Evolutionary conservation across 129 eudicot species (phyloP).

Genomic region (Helianthus tuberosus): DNA sequence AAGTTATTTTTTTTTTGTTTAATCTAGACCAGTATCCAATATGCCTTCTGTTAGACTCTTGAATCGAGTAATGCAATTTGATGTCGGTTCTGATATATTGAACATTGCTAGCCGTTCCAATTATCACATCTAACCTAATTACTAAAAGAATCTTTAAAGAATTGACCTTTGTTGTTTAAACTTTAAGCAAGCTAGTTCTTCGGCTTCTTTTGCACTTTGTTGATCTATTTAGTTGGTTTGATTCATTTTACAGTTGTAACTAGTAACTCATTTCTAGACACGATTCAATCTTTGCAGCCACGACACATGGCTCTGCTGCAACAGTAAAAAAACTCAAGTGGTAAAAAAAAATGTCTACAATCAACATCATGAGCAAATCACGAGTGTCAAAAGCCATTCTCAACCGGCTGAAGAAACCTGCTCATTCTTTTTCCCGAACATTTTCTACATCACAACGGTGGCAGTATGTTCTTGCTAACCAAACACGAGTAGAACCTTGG

Average conservation of each 20-base stretch:
- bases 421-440: constrained; percentile 16
- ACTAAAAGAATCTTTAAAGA: constrained; percentile 9
- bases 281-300: constrained; percentile 16
- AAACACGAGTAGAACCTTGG: neutral
- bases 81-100: constrained; percentile 7
- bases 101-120: neutral
- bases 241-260: neutral
- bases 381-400: constrained; percentile 37
- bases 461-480: constrained; percentile 17
- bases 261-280: constrained; percentile 4
- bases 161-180: neutral
- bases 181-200: neutral
- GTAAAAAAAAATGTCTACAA: constrained; percentile 39
- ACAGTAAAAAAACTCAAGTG: constrained; percentile 15
- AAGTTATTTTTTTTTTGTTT: neutral
- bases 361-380: constrained; percentile 43
- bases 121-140: neutral
- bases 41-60: constrained; percentile 16
- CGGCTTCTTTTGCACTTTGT: neutral
- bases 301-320: constrained; percentile 17
- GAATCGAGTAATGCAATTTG: neutral
- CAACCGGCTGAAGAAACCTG: constrained; percentile 30
- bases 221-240: neutral
- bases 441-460: constrained; percentile 23
- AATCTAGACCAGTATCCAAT: neutral